Percentiles rank a stretch among this genome's conserved stretches.
Conservation (phyloP, 2,329 filamentous ascomycete genomes). For the Ambrosiella cleistominuta region DNA sequence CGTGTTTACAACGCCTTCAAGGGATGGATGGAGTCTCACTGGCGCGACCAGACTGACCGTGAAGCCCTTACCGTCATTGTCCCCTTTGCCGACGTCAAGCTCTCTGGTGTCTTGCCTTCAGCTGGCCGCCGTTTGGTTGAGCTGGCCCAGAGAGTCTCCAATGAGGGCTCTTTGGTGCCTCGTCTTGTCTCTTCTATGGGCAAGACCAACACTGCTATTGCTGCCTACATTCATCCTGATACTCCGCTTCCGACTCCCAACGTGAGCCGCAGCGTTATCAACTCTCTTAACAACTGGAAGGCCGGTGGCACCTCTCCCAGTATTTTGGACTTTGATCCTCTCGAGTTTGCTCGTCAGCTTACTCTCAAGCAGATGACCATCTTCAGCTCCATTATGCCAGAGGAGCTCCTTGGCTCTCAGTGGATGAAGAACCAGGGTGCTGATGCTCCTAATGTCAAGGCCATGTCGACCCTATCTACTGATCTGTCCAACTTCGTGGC, state of each 20-base stretch:
- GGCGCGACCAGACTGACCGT: conserved; percentile 66
- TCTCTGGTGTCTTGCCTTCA: conserved; percentile 51
- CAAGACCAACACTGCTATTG: conserved; percentile 62
- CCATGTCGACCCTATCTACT: conserved; percentile 83
- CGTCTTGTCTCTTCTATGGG: conserved; percentile 71
- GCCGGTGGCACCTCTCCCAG: conserved; percentile 50
- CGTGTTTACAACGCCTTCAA: conserved; percentile 95
- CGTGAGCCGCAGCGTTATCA: conserved; percentile 60
- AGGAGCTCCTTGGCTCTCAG: conserved; percentile 78
- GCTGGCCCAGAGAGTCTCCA: conserved; percentile 59
- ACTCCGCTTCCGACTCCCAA: conserved; percentile 51
- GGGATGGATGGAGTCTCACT: conserved; percentile 91
- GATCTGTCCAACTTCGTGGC: conserved; percentile 85
- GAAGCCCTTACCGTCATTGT: conserved; percentile 59
- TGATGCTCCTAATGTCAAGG: conserved; percentile 73
- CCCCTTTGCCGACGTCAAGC: conserved; percentile 58
- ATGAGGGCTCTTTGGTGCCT: conserved; percentile 60
- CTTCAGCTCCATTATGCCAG: conserved; percentile 80
- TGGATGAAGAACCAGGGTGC: conserved; percentile 81
- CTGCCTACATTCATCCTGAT: conserved; percentile 50
- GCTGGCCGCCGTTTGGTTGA: conserved; percentile 69
- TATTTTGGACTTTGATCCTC: conserved; percentile 76
- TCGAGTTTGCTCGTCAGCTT: conserved; percentile 81
- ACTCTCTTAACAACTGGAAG: conserved; percentile 56
- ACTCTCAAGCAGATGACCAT: conserved; percentile 82